These are phyloP conservation scores for Fraxinus sp. DNA, from an alignment of 305 asterid genomes.

Conservation along the genomic window DNA sequence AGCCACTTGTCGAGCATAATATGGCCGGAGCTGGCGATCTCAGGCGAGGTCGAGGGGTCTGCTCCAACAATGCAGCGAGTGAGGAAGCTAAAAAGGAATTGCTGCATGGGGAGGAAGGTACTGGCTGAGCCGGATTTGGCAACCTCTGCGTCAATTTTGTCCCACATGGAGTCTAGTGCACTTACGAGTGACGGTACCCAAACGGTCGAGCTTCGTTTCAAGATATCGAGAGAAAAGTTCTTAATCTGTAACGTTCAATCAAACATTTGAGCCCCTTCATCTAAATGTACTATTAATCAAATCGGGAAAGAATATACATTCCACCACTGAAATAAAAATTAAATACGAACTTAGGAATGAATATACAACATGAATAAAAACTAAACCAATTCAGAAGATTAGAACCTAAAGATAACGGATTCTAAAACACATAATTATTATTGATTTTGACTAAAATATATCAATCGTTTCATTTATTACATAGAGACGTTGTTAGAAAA, in stretches of 20 bases:
- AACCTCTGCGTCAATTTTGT: conserved; percentile 48
- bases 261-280: background rate
- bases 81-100: conserved; percentile 77
- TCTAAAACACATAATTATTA: background rate
- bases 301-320: background rate
- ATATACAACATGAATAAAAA: background rate
- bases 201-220: conserved; percentile 60
- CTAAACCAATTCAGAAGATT: background rate
- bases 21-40: conserved; percentile 51
- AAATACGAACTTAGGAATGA: background rate
- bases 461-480: background rate
- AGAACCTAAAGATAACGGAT: background rate
- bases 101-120: conserved; percentile 42
- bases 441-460: background rate
- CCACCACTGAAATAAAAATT: too few species aligned
- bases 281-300: background rate
- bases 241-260: conserved; percentile 46
- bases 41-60: conserved; percentile 52
- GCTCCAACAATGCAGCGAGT: conserved; percentile 58
- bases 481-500: background rate
- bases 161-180: conserved; percentile 56
- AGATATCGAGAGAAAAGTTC: conserved; percentile 53
- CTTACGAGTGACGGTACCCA: conserved; percentile 64
- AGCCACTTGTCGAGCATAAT: conserved; percentile 66
- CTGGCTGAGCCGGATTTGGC: conserved; percentile 39